Percentiles rank a stretch among this genome's conserved stretches.
phyloP scores from a whole-genome alignment of 2,329 filamentous ascomycete species.

The Metarhizium guizhouense region DNA sequence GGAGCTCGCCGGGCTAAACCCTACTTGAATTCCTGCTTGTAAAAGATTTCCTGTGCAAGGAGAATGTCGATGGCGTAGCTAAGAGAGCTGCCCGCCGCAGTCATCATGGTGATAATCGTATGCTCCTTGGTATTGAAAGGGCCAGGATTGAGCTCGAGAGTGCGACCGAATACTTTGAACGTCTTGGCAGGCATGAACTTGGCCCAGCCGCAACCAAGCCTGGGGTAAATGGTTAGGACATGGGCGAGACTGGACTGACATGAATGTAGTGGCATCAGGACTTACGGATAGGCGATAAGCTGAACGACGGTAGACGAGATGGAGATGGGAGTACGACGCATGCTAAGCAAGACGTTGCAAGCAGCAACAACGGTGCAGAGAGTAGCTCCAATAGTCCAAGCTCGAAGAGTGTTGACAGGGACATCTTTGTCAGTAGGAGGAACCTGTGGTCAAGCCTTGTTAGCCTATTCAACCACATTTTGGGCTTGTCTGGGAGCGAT shows the following conservation, averaged over 20 bases:
- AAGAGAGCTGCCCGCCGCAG: slow-evolving; percentile 24
- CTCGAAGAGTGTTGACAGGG: slow-evolving; percentile 48
- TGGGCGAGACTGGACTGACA: not conserved
- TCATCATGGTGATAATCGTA: slow-evolving; percentile 39
- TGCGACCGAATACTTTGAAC: slow-evolving; percentile 22
- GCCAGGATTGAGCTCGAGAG: slow-evolving; percentile 28
- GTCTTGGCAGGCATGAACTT: slow-evolving; percentile 20
- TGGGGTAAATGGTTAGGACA: slow-evolving; percentile 1
- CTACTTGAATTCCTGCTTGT: slow-evolving; percentile 38
- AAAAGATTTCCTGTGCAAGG: slow-evolving; percentile 36
- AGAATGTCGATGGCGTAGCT: slow-evolving; percentile 33
- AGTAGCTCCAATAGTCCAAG: slow-evolving; percentile 48
- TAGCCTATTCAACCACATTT: not conserved
- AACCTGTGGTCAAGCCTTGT: slow-evolving; percentile 9
- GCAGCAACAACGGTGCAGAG: slow-evolving; percentile 49
- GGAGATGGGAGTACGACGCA: slow-evolving; percentile 39
- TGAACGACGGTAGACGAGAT: slow-evolving; percentile 48
- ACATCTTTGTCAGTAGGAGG: slow-evolving; percentile 41
- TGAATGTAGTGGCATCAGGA: not conserved
- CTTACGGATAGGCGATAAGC: slow-evolving; percentile 41
- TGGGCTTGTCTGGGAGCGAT: not conserved
- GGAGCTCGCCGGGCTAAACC: not conserved
- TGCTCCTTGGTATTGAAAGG: slow-evolving; percentile 39
- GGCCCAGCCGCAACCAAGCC: slow-evolving; percentile 24
- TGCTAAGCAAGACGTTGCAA: slow-evolving; percentile 44